phyloP scores from a whole-genome alignment of 2,329 filamentous ascomycete genomes.

The Ophiostoma sp. region DNA sequence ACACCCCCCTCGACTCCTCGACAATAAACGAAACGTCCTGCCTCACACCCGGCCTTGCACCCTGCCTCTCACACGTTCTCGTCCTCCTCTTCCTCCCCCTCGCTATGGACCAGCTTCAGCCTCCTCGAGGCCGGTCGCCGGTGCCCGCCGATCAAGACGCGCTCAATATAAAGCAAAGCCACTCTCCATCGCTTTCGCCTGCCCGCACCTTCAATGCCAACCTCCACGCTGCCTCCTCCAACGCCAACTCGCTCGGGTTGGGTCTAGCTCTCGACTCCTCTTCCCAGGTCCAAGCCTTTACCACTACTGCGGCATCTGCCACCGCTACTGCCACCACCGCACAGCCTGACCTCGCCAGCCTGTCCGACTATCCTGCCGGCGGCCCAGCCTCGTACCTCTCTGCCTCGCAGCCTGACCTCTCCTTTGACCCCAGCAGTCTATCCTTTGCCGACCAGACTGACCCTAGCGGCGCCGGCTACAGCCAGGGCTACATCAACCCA shows the following conservation, averaged over 20 bases:
- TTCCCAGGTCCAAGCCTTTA: slow-evolving; percentile 40
- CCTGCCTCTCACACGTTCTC: background rate
- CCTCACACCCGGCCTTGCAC: background rate
- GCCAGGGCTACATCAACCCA: slow-evolving; percentile 40
- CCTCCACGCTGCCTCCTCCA: slow-evolving; percentile 33
- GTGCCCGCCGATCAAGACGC: slow-evolving; percentile 52
- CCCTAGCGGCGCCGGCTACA: background rate
- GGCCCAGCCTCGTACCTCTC: slow-evolving; percentile 20
- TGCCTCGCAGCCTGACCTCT: slow-evolving; percentile 33
- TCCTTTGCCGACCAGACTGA: too few relatives aligned
- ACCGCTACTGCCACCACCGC: slow-evolving; percentile 16
- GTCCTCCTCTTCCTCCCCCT: background rate
- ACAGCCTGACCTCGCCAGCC: slow-evolving; percentile 44
- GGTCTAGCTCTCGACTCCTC: slow-evolving; percentile 55
- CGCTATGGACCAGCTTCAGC: slow-evolving; percentile 49
- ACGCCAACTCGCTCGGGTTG: slow-evolving; percentile 39
- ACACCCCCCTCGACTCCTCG: slow-evolving; percentile 16
- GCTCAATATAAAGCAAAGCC: slow-evolving; percentile 62
- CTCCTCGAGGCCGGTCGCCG: slow-evolving; percentile 54
- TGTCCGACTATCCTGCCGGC: slow-evolving; percentile 44
- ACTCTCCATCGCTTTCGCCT: slow-evolving; percentile 55
- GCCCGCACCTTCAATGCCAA: slow-evolving; percentile 42
- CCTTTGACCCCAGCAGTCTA: slow-evolving; percentile 33
- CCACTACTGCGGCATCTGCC: slow-evolving; percentile 26
- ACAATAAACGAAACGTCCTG: background rate